These are phyloP conservation scores for Apiotrichum siamense DNA, from an alignment of 1,284 basidiomycete genomes.

Conservation along the genomic window DNA sequence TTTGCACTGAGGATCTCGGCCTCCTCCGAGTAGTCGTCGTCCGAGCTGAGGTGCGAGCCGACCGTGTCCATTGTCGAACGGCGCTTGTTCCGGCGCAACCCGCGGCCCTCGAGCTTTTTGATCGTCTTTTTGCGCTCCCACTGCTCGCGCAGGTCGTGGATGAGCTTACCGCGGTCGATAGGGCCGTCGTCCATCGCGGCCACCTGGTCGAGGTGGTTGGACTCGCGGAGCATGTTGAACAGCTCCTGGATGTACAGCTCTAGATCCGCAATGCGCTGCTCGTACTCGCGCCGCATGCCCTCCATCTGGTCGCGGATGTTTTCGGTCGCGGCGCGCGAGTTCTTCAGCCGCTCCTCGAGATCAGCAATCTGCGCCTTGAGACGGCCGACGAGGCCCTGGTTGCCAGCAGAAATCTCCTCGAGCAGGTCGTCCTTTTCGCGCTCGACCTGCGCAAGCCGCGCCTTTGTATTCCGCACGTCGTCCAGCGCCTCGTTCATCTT, in stretches of 20 bases:
- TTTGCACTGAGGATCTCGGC: slow-evolving; percentile 43
- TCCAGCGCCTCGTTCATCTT: slow-evolving; percentile 69
- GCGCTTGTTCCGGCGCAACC: slow-evolving; percentile 28
- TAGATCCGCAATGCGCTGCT: slow-evolving; percentile 78
- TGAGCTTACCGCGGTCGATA: slow-evolving; percentile 74
- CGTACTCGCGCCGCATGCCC: slow-evolving; percentile 72
- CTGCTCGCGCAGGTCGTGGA: slow-evolving; percentile 66
- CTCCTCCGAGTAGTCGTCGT: slow-evolving; percentile 44
- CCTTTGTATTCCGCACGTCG: slow-evolving; percentile 66
- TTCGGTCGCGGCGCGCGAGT: slow-evolving; percentile 71
- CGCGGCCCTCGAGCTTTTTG: slow-evolving; percentile 66
- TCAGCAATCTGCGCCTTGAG: slow-evolving; percentile 68
- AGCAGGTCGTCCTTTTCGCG: slow-evolving; percentile 56
- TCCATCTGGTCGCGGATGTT: slow-evolving; percentile 71
- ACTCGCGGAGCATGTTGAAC: slow-evolving; percentile 84
- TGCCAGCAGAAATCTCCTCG: slow-evolving; percentile 70
- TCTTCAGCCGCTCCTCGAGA: slow-evolving; percentile 70
- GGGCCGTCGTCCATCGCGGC: slow-evolving; percentile 52
- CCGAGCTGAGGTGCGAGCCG: slow-evolving; percentile 19
- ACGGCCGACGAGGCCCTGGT: slow-evolving; percentile 75
- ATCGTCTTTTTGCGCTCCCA: slow-evolving; percentile 81
- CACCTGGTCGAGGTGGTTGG: slow-evolving; percentile 67
- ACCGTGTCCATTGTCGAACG: slow-evolving; percentile 39
- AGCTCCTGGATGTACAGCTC: slow-evolving; percentile 90
- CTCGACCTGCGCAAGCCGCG: slow-evolving; percentile 50